These are phyloP conservation scores for Ophiostoma pallidulum DNA, from an alignment of 2,329 filamentous ascomycete species.

Conservation along the genomic window DNA sequence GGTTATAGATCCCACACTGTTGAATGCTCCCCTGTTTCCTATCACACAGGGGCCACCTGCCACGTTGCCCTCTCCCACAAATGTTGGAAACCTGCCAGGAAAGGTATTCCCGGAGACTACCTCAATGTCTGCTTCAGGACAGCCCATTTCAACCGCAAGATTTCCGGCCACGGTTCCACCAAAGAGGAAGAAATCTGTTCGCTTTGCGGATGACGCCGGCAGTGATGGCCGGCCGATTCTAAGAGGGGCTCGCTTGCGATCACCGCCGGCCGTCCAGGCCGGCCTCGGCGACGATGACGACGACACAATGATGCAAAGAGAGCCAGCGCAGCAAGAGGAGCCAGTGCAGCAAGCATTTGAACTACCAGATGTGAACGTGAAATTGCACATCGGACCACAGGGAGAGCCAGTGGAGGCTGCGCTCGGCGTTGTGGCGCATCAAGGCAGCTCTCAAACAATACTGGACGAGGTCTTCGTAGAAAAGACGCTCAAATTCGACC, in stretches of 20 bases:
- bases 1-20: slow-evolving; percentile 26
- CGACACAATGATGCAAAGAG: neutral
- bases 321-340: neutral
- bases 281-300: neutral
- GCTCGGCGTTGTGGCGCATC: slow-evolving; percentile 20
- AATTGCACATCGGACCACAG: slow-evolving; percentile 3
- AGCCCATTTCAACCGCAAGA: neutral
- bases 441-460: neutral
- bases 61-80: neutral
- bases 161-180: neutral
- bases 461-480: slow-evolving; percentile 17
- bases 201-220: slow-evolving; percentile 22
- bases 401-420: slow-evolving; percentile 16
- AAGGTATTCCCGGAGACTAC: too few species aligned
- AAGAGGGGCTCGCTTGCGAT: neutral
- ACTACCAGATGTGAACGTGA: neutral
- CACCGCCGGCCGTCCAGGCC: neutral
- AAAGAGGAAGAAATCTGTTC: slow-evolving; percentile 31
- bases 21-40: slow-evolving; percentile 20
- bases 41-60: slow-evolving; percentile 21
- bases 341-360: neutral
- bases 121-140: too few species aligned
- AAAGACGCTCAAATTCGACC: slow-evolving; percentile 22
- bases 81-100: neutral
- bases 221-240: neutral